Base-by-base conservation (phyloP, 1,284 basidiomycete genomes). In the Heimioporus punctisporus region DNA sequence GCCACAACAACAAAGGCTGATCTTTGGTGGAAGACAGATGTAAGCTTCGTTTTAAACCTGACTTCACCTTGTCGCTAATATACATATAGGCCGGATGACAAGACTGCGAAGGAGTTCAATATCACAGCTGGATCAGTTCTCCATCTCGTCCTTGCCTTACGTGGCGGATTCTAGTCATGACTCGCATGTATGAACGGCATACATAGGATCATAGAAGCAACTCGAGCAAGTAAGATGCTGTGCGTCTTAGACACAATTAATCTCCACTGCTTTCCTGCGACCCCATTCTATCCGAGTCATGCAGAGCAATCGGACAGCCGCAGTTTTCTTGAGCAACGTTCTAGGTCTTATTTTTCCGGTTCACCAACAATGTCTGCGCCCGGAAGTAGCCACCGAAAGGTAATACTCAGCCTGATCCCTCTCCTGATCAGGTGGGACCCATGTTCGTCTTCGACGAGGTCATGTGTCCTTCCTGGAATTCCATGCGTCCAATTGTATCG, bases 11-110 rank as follows among this genome's bases (percentile, higher is more conserved):
- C 97, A 99, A 73, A 86, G 97, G 56, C 76, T 99, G 65, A 99
- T 99, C 72, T 98, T 92, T 72, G 78, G 86, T 65, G 97, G 97
- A 45, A 88, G 97, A 72, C 97, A 98, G 69, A 92, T 99, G 97
- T 98, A 66, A 72, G 94, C 82, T 23, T 37, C 21, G 47, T 45
- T 39, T 37, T 19, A 50, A 49, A 50, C 46, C 47, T 45, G 41
- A 37, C 27, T 48, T 24, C 25, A 28, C 46, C 25, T 48, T 55
- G 30, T 28, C 45, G 37, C 54, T 50, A 43, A 57, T n/a, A 9
- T 46, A 46, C n/a, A 4, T 58, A 28, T 39, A 89, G 85, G 81
- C 74, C 79, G 44, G 95, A 98, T 72, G 95, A 97, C 34, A 96
- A 96, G 83, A 87, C 86, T 11, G 91, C 92, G 25, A 82, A 83